Evolutionary conservation across 1,284 basidiomycete genomes (phyloP), one percentile per base, ranked within the genome.

Genomic region (Calocybe gambosa): DNA sequence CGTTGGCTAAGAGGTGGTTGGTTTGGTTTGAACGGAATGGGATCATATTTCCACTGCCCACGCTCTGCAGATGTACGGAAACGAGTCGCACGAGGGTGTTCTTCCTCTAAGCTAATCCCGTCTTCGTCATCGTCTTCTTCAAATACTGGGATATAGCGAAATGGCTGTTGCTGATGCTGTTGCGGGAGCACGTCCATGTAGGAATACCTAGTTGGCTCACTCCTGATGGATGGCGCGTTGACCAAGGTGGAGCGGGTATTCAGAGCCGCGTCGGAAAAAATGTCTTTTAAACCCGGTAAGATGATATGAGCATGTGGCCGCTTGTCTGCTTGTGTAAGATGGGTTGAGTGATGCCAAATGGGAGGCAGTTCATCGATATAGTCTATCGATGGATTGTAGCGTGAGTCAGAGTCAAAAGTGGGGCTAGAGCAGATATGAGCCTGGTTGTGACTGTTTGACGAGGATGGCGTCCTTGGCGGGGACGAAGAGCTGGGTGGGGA

Each of bases 21-120:
- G 40, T n/a, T n/a, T n/a, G 55, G 52, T 50, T 57, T 58, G 37
- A 55, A 45, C 0, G 65, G 61, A 20, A 68, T 56, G 1, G 74
- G 74, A 50, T 77, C 75, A 39, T 61, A 73, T 52, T 66, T 62
- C 75, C 75, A 78, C 40, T 67, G 66, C 9, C 77, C 75, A 38
- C 75, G 74, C 51, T 78, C 77, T 2, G 72, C 67, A 38, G 75
- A 78, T 13, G 67, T 66, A 31, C 67, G 64, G 53, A 77, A 78
- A 51, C 67, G 75, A 5, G 74, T 77, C 45, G 67, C 63, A 39
- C 68, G 71, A 29, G 54, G 35, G 40, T 59, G 58, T 21, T 47
- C 49, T 45, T 57, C 47, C 7, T 55, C 50, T 39, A 63, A 64
- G 36, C 51, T 56, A 37, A 58, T 58, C 8, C 55, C 55, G 5